A percentile compares a stretch with the other conserved stretches of the same genome.
These are phyloP conservation scores for Echium plantagineum DNA, from an alignment of 257 asterid species.

Conservation along the genomic window DNA sequence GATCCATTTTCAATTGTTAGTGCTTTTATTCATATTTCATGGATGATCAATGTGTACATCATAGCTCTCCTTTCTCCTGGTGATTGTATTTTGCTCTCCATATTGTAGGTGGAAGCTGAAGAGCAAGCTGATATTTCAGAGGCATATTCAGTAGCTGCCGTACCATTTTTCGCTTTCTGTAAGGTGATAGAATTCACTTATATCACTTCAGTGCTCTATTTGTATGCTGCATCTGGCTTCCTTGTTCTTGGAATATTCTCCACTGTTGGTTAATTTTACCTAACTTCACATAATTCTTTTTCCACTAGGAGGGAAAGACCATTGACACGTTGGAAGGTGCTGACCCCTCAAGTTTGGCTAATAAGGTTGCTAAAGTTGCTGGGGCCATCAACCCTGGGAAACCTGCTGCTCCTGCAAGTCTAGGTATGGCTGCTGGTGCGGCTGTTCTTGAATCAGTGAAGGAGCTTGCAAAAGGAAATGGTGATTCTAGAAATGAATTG, in stretches of 20 bases:
- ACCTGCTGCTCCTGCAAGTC: slow-evolving; percentile 97
- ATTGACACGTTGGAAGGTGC: slow-evolving; percentile 93
- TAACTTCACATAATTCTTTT: slow-evolving; percentile 11
- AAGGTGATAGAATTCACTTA: slow-evolving; percentile 35
- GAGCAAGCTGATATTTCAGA: slow-evolving; percentile 94
- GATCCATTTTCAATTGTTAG: too few species aligned
- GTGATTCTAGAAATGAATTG: slow-evolving; percentile 15
- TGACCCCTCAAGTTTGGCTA: slow-evolving; percentile 90
- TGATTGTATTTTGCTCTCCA: slow-evolving; percentile 15
- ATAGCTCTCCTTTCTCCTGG: background rate
- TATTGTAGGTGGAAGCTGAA: slow-evolving; percentile 86
- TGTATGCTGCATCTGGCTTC: background rate
- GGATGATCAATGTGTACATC: background rate
- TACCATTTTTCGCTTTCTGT: slow-evolving; percentile 79
- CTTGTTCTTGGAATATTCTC: background rate
- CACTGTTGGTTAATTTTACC: background rate
- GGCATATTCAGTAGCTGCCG: slow-evolving; percentile 74
- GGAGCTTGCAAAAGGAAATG: slow-evolving; percentile 49
- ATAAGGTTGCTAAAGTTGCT: slow-evolving; percentile 90
- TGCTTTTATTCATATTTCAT: background rate
- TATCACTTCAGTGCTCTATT: background rate
- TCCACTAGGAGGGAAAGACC: slow-evolving; percentile 55
- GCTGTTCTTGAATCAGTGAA: slow-evolving; percentile 70
- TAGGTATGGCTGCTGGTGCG: slow-evolving; percentile 97
- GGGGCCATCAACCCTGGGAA: slow-evolving; percentile 61